Evolutionary conservation across 306 rosid species (phyloP), one percentile per base, ranked within the genome.

Genomic region (Quercus aquifolioides): DNA sequence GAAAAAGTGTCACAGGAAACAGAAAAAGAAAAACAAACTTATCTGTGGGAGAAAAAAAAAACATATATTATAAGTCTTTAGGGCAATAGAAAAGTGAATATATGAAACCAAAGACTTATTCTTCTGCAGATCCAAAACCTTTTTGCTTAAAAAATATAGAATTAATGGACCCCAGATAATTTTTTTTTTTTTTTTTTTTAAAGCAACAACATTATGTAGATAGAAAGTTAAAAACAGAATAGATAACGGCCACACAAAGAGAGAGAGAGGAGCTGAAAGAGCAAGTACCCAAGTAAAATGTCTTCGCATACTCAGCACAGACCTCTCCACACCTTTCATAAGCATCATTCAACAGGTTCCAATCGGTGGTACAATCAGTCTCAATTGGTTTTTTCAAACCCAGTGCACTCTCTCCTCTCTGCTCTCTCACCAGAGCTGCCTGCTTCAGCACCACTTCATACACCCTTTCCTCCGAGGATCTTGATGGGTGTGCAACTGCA

Each of bases 251-350:
- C 78, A 71, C 58, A 64, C 41, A 64, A 30, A 56, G 6, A 20
- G 12, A 21, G 12, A 13, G 6, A 15, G 62, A 56, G 71, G 20
- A 58, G 60, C 13, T 19, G 30, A 35, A 5, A 20, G 77, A 55
- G 51, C 51, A 57, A 30, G 56, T 84, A 95, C 99, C 99, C 51
- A 94, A 82, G 81, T 92, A 92, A 83, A 94, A 94, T 5, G 99
- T 94, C 76, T 94, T 94, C 56, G 99, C 99, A 86, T 94, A 94
- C 75, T 94, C 99, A 78, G 99, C 94, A 75, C 99, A 94, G 21
- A 94, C 97, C 79, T 92, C 92, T 67, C 95, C 97, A 84, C 99
- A 92, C 9, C 98, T 88, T 78, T 89, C 88, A 84, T 90, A 94
- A 21, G 99, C 94, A n/a, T 79, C 85, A 80, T 65, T 85, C 84